Evolutionary conservation across 2,329 filamentous ascomycete species (phyloP).

Genomic region (Phoma herbarum): DNA sequence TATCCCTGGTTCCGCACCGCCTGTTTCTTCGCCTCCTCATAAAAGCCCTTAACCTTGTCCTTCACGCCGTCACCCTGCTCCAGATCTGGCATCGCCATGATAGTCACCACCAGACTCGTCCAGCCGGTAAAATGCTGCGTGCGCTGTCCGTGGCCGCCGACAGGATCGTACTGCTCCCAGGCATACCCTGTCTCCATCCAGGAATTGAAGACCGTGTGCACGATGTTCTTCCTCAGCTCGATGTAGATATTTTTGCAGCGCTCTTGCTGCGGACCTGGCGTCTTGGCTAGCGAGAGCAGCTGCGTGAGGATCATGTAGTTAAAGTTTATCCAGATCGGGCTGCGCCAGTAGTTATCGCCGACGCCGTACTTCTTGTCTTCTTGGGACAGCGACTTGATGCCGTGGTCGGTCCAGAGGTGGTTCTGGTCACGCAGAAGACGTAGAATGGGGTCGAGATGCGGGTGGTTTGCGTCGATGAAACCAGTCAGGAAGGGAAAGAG

Average conservation of each 20-base stretch:
- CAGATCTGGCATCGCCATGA: conserved; percentile 89
- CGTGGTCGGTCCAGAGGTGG: conserved; percentile 85
- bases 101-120: conserved; percentile 93
- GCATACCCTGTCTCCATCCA: conserved; percentile 94
- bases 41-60: conserved; percentile 31
- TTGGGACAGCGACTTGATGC: conserved; percentile 85
- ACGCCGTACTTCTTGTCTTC: conserved; percentile 81
- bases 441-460: conserved; percentile 75
- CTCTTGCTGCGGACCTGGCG: conserved; percentile 69
- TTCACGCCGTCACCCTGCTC: conserved; percentile 25
- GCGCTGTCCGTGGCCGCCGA: conserved; percentile 85
- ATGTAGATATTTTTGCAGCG: conserved; percentile 76
- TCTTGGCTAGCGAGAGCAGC: conserved; percentile 59
- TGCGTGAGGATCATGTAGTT: conserved; percentile 88
- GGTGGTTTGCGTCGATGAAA: conserved; percentile 74
- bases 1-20: conserved; percentile 27
- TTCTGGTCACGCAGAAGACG: conserved; percentile 79
- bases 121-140: conserved; percentile 97
- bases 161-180: conserved; percentile 96
- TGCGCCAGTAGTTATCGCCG: conserved; percentile 94
- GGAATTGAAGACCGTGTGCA: conserved; percentile 83
- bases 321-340: conserved; percentile 94
- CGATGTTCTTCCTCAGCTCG: conserved; percentile 79
- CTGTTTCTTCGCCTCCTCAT: conserved; percentile 35
- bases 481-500: conserved; percentile 90